Base-by-base conservation (phyloP, 495 filamentous ascomycete species). In the Emericellopsis terricola region DNA sequence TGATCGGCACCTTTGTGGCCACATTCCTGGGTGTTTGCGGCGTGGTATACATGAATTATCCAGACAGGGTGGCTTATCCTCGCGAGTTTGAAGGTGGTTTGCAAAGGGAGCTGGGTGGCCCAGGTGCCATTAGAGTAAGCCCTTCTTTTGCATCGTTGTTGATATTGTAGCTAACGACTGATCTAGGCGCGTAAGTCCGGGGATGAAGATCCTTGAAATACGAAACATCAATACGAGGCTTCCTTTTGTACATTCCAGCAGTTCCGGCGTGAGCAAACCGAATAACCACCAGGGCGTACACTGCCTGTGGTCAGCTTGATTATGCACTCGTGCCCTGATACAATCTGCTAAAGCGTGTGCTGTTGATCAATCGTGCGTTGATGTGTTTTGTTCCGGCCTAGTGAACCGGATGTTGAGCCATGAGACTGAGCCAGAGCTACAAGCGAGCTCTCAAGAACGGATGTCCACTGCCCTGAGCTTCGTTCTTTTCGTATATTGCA, bases 11-110 rank as follows among this genome's bases (percentile, higher is more conserved):
- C 41, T 94, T 94, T 49, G 58, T 93, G 13, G 68, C 58, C 8
- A 57, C 62, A 27, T 69, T 94, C 37, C 48, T 83, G 18, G 68
- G 68, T n/a, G 50, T 94, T 16, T 71, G 68, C 43, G 79, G 73
- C 34, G 64, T 71, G 16, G 73, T 91, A 26, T 76, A 72, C 50
- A 43, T 67, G 36, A 59, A 64, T 45, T 94, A 94, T 45, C 83
- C 89, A n/a, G 89, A 97, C 56, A 80, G 71, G 62, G 72, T 71
- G 18, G 70, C 74, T 29, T 75, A 63, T 42, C 81, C 81, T 3
- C 73, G 77, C 37, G 78, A 78, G 39, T 99, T 80, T 47, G 75
- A 78, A 37, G 80, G 68, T 38, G 91, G 91, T 17, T 53, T 99
- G 38, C 75, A 87, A 53, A 66, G 67, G 40, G 91, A 94, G 44